Percentiles rank a stretch among this genome's conserved stretches.
These are phyloP conservation scores for Tylopilus sp. DNA, from an alignment of 768 basidiomycete genomes.

Conservation along the genomic window DNA sequence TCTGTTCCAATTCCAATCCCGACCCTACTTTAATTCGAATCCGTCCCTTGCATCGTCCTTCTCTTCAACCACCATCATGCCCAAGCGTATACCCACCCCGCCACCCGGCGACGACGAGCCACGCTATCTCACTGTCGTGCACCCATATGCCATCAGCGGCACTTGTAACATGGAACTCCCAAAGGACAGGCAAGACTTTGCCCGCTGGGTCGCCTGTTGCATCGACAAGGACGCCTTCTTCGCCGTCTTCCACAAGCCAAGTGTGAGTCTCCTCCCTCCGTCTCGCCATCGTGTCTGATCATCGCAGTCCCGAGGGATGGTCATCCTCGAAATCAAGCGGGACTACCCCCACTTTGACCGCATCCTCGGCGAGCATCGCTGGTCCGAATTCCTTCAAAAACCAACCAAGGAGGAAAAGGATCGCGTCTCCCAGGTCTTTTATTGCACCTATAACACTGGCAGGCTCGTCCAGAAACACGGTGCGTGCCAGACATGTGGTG, in stretches of 20 bases:
- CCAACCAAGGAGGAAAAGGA: constrained; percentile 31
- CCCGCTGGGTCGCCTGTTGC: constrained; percentile 43
- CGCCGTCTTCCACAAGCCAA: constrained; percentile 44
- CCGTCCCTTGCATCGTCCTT: neutral
- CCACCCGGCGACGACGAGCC: constrained; percentile 44
- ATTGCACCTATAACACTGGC: constrained; percentile 36
- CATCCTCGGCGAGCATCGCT: constrained; percentile 42
- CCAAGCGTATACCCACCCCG: constrained; percentile 41
- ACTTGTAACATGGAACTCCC: constrained; percentile 40
- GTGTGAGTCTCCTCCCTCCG: constrained; percentile 32
- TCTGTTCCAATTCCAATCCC: neutral
- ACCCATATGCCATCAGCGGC: constrained; percentile 39
- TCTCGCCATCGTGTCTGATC: neutral
- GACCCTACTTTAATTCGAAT: neutral
- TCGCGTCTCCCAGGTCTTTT: constrained; percentile 36
- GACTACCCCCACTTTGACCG: constrained; percentile 29
- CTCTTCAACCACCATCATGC: constrained; percentile 27
- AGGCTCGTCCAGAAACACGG: constrained; percentile 45
- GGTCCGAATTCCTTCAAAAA: constrained; percentile 36
- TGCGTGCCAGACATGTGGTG: constrained; percentile 7
- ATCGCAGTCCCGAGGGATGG: constrained; percentile 40
- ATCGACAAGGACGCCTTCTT: constrained; percentile 34
- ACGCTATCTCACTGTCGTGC: constrained; percentile 41
- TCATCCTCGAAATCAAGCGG: constrained; percentile 42
- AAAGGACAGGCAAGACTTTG: constrained; percentile 37